Percentiles rank a stretch among this genome's conserved stretches.
Evolutionary conservation across 129 eudicot species (phyloP).

Genomic region (Scalesia atractyloides): DNA sequence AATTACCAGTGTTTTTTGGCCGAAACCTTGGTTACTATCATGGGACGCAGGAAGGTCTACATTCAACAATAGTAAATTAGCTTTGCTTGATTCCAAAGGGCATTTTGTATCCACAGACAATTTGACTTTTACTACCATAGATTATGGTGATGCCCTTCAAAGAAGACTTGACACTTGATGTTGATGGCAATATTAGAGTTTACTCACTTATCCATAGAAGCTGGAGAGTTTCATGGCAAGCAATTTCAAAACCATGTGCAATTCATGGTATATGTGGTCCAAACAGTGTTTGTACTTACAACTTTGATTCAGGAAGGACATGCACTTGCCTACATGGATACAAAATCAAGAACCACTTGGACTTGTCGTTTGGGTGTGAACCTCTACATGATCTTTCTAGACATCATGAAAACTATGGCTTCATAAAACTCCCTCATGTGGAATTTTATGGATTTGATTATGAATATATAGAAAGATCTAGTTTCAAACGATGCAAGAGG

Average conservation of each 20-base stretch:
- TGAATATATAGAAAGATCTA: too few relatives aligned
- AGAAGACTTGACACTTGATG: constrained; percentile 33
- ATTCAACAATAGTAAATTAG: constrained; percentile 18
- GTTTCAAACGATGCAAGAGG: too few relatives aligned
- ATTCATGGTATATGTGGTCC: constrained; percentile 37
- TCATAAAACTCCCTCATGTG: neutral
- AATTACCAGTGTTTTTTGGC: constrained; percentile 19
- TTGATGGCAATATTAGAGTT: constrained; percentile 34
- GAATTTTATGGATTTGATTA: constrained; percentile 31
- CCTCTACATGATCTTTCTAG: neutral
- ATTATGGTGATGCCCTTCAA: constrained; percentile 23
- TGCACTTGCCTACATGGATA: constrained; percentile 35
- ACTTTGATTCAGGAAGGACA: constrained; percentile 20
- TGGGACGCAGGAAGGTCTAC: constrained; percentile 4
- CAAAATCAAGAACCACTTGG: constrained; percentile 19
- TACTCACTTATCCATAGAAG: constrained; percentile 18
- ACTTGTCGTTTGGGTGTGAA: constrained; percentile 34
- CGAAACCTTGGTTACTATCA: neutral
- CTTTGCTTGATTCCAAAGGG: constrained; percentile 26
- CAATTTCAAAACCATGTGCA: constrained; percentile 19
- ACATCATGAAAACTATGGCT: constrained; percentile 5
- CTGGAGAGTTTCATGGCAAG: constrained; percentile 38
- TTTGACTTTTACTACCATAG: constrained; percentile 12
- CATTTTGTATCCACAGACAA: constrained; percentile 34
- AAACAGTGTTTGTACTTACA: constrained; percentile 27